Conservation (phyloP, 495 filamentous ascomycete species). For the Penicillium dipodomyicola region DNA sequence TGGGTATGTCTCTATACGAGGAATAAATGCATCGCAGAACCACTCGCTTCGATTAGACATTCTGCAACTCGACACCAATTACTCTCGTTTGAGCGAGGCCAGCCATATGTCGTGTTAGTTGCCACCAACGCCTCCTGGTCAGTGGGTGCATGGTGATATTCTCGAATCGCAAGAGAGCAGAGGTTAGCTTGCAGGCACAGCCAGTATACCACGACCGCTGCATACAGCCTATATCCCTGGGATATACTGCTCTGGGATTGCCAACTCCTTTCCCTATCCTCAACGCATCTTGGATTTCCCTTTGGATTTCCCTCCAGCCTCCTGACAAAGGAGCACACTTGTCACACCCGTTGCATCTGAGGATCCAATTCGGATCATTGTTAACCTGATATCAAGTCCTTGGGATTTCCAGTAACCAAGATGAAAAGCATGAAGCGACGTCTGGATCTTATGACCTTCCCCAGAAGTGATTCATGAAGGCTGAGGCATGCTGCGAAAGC, state of each 20-base stretch:
- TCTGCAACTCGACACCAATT: neutral
- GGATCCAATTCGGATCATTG: neutral
- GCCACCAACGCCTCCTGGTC: neutral
- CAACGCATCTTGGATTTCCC: no score
- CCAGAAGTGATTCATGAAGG: neutral
- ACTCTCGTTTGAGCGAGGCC: neutral
- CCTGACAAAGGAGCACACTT: neutral
- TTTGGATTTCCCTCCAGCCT: no score
- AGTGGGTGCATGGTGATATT: neutral
- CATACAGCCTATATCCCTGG: no score
- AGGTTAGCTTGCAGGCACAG: no score
- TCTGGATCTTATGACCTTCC: neutral
- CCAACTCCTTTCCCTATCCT: no score
- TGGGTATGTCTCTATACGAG: neutral
- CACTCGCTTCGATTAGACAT: neutral
- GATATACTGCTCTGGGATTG: no score
- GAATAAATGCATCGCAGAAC: neutral
- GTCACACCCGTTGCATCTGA: neutral
- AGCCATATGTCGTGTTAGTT: neutral
- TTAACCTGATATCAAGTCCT: neutral
- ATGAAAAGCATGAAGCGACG: neutral
- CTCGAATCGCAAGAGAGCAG: no score
- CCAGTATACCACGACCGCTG: no score
- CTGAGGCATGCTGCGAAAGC: neutral
- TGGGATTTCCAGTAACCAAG: neutral